phyloP scores from a whole-genome alignment of 2,329 filamentous ascomycete species.

The Blastomyces silverae region DNA sequence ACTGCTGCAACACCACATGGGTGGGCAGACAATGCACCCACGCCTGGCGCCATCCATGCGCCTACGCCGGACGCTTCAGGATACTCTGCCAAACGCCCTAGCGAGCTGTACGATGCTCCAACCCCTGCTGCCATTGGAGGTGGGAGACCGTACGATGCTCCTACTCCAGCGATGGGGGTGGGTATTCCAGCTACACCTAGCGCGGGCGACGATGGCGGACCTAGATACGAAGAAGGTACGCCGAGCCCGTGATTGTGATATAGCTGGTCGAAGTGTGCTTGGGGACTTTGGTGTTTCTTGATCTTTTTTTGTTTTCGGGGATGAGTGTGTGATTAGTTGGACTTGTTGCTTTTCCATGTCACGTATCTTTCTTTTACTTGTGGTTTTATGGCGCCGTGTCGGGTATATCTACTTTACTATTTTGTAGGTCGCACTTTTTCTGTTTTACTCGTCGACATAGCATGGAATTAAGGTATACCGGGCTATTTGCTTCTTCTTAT shows the following conservation, averaged over 20 bases:
- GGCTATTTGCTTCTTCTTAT: neutral
- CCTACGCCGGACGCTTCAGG: conserved; percentile 36
- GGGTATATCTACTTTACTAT: neutral
- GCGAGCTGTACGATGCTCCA: conserved; percentile 33
- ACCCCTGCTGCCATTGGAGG: conserved; percentile 32
- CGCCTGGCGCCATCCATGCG: conserved; percentile 42
- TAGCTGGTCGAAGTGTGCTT: neutral
- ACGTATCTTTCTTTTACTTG: neutral
- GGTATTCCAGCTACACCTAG: conserved; percentile 36
- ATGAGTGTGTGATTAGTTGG: conserved; percentile 4
- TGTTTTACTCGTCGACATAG: neutral
- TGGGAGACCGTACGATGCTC: conserved; percentile 41
- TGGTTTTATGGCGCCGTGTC: neutral
- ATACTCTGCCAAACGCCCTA: conserved; percentile 19
- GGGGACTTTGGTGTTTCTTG: neutral
- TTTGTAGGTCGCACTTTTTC: neutral
- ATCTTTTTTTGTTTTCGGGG: neutral
- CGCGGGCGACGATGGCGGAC: conserved; percentile 37
- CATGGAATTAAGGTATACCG: conserved; percentile 1
- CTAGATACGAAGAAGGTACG: conserved; percentile 40
- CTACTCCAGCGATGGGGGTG: conserved; percentile 41
- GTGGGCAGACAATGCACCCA: conserved; percentile 43
- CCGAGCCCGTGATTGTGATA: conserved; percentile 33
- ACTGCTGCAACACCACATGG: conserved; percentile 49
- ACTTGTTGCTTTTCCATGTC: neutral